phyloP scores from a whole-genome alignment of 371 early-diverging fungal genomes.

The Rhizopus delemar region DNA sequence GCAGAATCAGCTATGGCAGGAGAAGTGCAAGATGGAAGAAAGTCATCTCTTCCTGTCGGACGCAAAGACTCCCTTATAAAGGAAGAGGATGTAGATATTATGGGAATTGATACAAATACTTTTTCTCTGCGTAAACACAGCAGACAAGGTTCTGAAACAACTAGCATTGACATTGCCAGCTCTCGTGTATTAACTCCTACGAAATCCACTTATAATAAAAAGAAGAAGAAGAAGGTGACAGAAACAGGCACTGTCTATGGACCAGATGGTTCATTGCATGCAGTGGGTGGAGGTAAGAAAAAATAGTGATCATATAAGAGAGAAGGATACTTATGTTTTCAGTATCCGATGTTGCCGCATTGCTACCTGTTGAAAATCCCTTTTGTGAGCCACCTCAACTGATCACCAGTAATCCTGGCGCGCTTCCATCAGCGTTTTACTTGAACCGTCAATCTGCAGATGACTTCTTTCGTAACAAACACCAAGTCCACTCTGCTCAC shows the following conservation, averaged over 20 bases:
- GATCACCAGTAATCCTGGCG: constrained; percentile 41
- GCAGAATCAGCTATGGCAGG: constrained; percentile 14
- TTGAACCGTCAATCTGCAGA: constrained; percentile 35
- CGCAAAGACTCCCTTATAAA: constrained; percentile 31
- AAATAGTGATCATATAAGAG: neutral
- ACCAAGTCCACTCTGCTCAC: constrained; percentile 43
- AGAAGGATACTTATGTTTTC: constrained; percentile 4
- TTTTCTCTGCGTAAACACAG: constrained; percentile 32
- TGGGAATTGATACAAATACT: constrained; percentile 39
- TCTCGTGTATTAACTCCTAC: constrained; percentile 37
- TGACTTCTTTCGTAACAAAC: constrained; percentile 40
- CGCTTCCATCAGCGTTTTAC: constrained; percentile 49
- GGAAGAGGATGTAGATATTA: constrained; percentile 58
- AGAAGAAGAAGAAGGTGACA: constrained; percentile 50
- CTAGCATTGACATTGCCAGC: constrained; percentile 30
- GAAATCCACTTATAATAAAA: constrained; percentile 30
- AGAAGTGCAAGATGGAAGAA: constrained; percentile 20
- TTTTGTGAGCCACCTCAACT: constrained; percentile 44
- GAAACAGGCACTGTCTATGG: constrained; percentile 48
- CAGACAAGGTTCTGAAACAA: constrained; percentile 29
- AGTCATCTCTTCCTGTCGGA: constrained; percentile 15
- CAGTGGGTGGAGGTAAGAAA: constrained; percentile 41
- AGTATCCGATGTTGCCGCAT: constrained; percentile 28
- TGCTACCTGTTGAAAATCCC: constrained; percentile 29
- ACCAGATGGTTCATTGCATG: constrained; percentile 47